phyloP scores from a whole-genome alignment of 306 rosid genomes.

The Fragaria vesca region DNA sequence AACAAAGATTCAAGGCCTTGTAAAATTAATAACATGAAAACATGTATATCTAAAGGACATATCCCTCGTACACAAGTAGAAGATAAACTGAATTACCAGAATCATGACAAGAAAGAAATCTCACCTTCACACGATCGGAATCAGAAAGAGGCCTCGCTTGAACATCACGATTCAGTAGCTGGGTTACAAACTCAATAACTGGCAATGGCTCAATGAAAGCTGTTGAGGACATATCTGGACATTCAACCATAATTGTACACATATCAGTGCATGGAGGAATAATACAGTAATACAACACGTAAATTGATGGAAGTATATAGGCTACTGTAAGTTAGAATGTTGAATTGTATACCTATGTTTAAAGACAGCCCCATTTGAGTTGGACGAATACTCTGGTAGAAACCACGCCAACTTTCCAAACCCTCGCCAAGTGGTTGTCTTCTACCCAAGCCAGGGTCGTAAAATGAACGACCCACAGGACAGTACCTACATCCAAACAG shows the following conservation, averaged over 20 bases:
- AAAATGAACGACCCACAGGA: slow-evolving; percentile 96
- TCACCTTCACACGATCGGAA: slow-evolving; percentile 89
- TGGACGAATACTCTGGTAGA: slow-evolving; percentile 96
- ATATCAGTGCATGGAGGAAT: neutral
- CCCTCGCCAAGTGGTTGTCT: slow-evolving; percentile 95
- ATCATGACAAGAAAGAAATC: slow-evolving; percentile 17
- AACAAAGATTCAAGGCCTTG: neutral
- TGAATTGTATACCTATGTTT: slow-evolving; percentile 58
- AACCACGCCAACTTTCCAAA: slow-evolving; percentile 98
- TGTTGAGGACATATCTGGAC: slow-evolving; percentile 94
- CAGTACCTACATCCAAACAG: slow-evolving; percentile 57
- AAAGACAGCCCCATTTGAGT: slow-evolving; percentile 96
- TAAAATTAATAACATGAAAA: neutral
- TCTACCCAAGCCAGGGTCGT: slow-evolving; percentile 75
- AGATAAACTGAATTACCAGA: neutral
- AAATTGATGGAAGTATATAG: neutral
- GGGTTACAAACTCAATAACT: slow-evolving; percentile 77
- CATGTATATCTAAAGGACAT: neutral
- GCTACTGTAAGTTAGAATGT: neutral
- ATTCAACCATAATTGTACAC: slow-evolving; percentile 4
- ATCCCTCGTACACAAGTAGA: neutral
- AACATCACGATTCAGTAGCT: slow-evolving; percentile 83
- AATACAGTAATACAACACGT: neutral
- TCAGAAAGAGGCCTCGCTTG: slow-evolving; percentile 74
- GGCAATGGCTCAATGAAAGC: slow-evolving; percentile 96